phyloP scores from a whole-genome alignment of 331 rosid species.

The Malus hybrid region DNA sequence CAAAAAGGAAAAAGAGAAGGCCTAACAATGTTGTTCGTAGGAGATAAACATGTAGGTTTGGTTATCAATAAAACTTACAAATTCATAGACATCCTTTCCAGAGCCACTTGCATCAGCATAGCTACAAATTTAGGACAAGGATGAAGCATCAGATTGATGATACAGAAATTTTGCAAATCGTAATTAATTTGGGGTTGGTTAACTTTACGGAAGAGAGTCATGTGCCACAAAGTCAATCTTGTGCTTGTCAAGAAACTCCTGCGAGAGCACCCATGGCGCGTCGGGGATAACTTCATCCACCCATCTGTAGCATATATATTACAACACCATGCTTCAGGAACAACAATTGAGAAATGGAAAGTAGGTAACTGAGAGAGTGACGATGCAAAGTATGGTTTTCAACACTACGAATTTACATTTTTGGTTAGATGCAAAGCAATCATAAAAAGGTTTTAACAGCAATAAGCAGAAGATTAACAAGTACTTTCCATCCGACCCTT shows the following conservation, averaged over 20 bases:
- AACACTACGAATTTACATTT: neutral
- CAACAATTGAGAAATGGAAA: neutral
- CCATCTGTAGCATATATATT: constrained; percentile 38
- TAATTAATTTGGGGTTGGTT: neutral
- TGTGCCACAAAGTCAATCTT: constrained; percentile 82
- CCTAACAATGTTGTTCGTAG: neutral
- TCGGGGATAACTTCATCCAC: constrained; percentile 38
- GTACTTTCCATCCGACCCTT: neutral
- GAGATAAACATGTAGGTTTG: neutral
- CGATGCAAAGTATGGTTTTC: neutral
- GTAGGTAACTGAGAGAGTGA: neutral
- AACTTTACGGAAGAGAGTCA: constrained; percentile 90
- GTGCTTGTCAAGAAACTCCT: constrained; percentile 75
- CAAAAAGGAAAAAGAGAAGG: neutral
- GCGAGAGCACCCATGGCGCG: constrained; percentile 54
- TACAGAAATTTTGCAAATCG: no score
- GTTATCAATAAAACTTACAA: constrained; percentile 34
- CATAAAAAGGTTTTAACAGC: neutral
- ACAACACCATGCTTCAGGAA: neutral
- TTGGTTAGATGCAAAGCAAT: neutral
- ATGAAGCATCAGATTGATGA: neutral
- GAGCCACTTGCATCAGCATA: constrained; percentile 65
- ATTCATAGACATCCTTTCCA: constrained; percentile 70
- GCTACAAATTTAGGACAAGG: constrained; percentile 9
- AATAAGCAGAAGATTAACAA: neutral